Evolutionary conservation across 2,329 filamentous ascomycete genomes (phyloP).

Genomic region (Colletotrichum truncatum): DNA sequence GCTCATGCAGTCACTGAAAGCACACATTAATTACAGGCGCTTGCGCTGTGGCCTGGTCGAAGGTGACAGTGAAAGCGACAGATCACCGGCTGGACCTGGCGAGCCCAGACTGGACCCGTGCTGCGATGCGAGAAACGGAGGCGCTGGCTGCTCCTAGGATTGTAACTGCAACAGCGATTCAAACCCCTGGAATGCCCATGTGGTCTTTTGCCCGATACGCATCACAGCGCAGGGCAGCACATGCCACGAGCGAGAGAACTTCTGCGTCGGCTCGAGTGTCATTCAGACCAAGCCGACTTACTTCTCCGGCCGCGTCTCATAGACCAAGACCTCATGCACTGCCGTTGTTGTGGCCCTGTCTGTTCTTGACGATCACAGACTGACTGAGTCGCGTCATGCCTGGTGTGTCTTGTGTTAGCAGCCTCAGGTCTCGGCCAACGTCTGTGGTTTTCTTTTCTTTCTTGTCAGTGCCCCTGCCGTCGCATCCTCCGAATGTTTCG

Average conservation of each 20-base stretch:
- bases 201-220: conserved; percentile 15
- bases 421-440: conserved; percentile 15
- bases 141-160: conserved; percentile 1
- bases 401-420: conserved; percentile 6
- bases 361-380: conserved; percentile 8
- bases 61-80: not conserved
- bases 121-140: conserved; percentile 12
- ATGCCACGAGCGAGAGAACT: conserved; percentile 21
- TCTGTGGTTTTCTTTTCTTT: not conserved
- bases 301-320: not conserved
- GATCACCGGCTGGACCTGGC: not conserved
- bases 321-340: conserved; percentile 16
- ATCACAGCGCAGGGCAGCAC: conserved; percentile 2
- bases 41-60: not conserved
- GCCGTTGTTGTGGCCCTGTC: conserved; percentile 17
- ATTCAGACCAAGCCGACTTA: not conserved
- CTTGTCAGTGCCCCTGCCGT: not conserved
- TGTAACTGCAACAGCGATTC: conserved; percentile 3
- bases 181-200: conserved; percentile 24
- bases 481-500: not conserved
- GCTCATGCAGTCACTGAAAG: conserved; percentile 21
- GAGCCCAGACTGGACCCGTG: not conserved
- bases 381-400: conserved; percentile 21
- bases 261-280: conserved; percentile 10
- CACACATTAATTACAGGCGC: not conserved